Evolutionary conservation across 1,139 yeast genomes (phyloP).

Genomic region (Debaryomyces sp.): DNA sequence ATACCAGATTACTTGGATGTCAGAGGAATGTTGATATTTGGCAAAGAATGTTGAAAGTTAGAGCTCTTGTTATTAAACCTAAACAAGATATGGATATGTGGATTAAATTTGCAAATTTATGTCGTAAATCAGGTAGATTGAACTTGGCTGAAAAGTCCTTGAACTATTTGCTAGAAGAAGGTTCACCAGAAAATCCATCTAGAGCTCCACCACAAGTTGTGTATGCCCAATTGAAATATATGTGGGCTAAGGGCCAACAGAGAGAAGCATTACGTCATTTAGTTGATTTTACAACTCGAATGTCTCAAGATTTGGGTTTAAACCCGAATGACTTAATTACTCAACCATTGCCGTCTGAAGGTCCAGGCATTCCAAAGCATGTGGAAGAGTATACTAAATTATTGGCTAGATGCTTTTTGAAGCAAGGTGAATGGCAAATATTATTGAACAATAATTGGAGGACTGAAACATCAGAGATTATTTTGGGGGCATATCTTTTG

Average conservation of each 20-base stretch:
- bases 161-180: conserved; percentile 70
- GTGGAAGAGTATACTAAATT: conserved; percentile 84
- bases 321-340: conserved; percentile 81
- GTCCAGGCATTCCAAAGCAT: conserved; percentile 74
- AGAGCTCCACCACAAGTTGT: conserved; percentile 95
- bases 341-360: conserved; percentile 80
- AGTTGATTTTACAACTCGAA: conserved; percentile 85
- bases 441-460: conserved; percentile 80
- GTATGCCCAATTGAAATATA: conserved; percentile 91
- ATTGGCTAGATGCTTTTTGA: conserved; percentile 90
- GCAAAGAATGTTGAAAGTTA: conserved; percentile 93
- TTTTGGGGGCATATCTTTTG: conserved; percentile 85
- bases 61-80: conserved; percentile 92
- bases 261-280: conserved; percentile 84
- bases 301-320: conserved; percentile 85
- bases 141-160: conserved; percentile 92
- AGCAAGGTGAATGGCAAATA: conserved; percentile 98
- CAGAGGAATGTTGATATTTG: conserved; percentile 97
- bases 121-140: conserved; percentile 90
- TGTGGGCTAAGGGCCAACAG: conserved; percentile 96
- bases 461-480: conserved; percentile 73
- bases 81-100: conserved; percentile 97
- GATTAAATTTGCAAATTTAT: conserved; percentile 96
- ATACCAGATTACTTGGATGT: conserved; percentile 86
- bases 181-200: conserved; percentile 61